These are phyloP conservation scores for Musa itinerans DNA, from an alignment of 176 grass and related monocot species.

Conservation along the genomic window DNA sequence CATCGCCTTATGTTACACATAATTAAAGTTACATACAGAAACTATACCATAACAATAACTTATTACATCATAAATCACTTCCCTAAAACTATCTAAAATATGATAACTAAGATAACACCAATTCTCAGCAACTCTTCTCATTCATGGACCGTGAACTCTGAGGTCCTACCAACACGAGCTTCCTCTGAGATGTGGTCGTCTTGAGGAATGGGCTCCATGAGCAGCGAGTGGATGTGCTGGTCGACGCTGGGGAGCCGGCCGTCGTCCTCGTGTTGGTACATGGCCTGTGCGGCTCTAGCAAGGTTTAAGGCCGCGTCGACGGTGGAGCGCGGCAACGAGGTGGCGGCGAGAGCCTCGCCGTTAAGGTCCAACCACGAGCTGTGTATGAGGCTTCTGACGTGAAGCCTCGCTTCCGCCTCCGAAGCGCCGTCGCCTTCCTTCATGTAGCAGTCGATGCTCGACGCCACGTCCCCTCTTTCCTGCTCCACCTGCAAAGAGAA, in stretches of 20 bases:
- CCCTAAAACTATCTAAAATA: too few relatives aligned
- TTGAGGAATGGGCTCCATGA: not conserved
- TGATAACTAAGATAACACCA: too few relatives aligned
- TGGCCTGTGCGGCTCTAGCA: not conserved
- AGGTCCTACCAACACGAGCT: too few relatives aligned
- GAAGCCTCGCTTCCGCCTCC: not conserved
- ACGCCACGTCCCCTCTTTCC: not conserved
- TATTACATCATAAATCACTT: too few relatives aligned
- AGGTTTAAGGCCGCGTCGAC: not conserved
- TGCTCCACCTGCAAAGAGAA: not conserved
- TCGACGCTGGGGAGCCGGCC: not conserved
- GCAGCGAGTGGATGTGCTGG: not conserved
- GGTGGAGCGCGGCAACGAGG: not conserved
- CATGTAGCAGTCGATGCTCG: conserved; percentile 5
- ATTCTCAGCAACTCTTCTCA: too few relatives aligned
- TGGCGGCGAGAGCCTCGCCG: not conserved
- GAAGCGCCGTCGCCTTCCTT: not conserved
- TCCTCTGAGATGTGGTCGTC: too few relatives aligned
- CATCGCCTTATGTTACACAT: too few relatives aligned
- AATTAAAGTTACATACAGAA: too few relatives aligned
- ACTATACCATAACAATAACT: too few relatives aligned
- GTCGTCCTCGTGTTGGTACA: not conserved
- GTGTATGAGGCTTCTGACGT: not conserved
- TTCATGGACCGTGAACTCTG: too few relatives aligned
- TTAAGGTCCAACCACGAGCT: not conserved